Evolutionary conservation across 129 eudicot species (phyloP), one percentile per base, ranked within the genome.

Genomic region (Arctium lappa): DNA sequence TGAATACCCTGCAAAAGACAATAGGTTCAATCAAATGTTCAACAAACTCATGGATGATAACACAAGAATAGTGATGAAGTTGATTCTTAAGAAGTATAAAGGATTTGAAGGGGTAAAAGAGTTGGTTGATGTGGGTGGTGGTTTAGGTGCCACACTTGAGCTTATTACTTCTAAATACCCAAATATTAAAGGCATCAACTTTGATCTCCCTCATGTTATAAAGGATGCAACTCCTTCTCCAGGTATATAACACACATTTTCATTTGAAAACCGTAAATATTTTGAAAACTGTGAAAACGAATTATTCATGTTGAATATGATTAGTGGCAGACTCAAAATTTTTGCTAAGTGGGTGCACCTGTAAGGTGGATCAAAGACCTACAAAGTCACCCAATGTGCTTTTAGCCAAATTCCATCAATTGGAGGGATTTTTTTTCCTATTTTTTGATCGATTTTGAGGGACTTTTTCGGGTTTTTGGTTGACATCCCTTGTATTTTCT

Each of bases 101-200:
- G 90, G 92, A 16, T 82, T 89, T 80, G 88, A 83, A 84, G 86
- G 86, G 0, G 79, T 88, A 29, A 79, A 78, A 78, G 29, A 71
- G 15, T 73, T 86, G 80, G 74, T 84, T 27, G 90, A 88, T 79
- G 90, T 88, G 2, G 90, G 90, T 73, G 90, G 88, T 73, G 88
- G 90, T 29, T 82, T 84, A 84, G 88, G 90, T 69, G 80, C 88
- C 30, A 81, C 82, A n/a, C 84, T 88, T 65, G 82, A 81, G n/a
- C 75, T 80, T 50, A 85, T 85, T 53, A 63, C 81, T 56, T 70
- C 84, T 48, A 85, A 81, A 18, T 85, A 88, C 60, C 86, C 86
- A 33, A 16, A 33, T 29, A 81, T 85, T 78, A 88, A 85, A 63
- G 90, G 82, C 32, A 74, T 78, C 56, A 85, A 88, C 86, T 88